Percentiles rank a stretch among this genome's conserved stretches.
These are phyloP conservation scores for Penicillium crystallinum DNA, from an alignment of 495 filamentous ascomycete genomes.

Conservation along the genomic window DNA sequence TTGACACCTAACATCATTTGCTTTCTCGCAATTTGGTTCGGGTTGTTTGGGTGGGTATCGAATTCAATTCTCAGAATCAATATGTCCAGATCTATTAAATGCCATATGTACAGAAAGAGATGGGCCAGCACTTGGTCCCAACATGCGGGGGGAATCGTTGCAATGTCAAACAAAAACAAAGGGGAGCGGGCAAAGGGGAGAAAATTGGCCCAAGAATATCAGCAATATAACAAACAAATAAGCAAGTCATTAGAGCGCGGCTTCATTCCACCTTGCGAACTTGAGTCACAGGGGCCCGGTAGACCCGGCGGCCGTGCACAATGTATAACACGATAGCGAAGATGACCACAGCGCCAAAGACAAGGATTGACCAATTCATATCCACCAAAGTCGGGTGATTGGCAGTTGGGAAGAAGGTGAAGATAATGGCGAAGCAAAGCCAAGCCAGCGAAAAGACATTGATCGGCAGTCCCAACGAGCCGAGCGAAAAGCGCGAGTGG, in stretches of 20 bases:
- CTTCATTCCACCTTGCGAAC: conserved; percentile 19
- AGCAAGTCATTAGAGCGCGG: not conserved
- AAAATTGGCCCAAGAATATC: not conserved
- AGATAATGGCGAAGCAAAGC: conserved; percentile 34
- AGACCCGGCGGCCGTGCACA: conserved; percentile 35
- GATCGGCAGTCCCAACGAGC: conserved; percentile 17
- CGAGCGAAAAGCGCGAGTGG: conserved; percentile 22
- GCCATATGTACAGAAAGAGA: conserved; percentile 2
- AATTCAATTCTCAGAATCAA: not conserved
- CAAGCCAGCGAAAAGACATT: conserved; percentile 23
- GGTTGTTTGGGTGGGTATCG: not conserved
- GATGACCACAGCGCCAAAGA: conserved; percentile 41
- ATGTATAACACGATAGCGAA: conserved; percentile 39
- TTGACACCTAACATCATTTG: too few relatives aligned
- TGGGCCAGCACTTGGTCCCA: conserved; percentile 4
- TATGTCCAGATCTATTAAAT: conserved; percentile 11
- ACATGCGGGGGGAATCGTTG: not conserved
- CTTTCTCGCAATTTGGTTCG: too few relatives aligned
- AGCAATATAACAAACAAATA: too few relatives aligned
- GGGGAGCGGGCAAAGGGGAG: too few relatives aligned
- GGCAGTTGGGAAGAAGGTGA: conserved; percentile 44
- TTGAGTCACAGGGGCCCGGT: conserved; percentile 36
- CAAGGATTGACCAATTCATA: conserved; percentile 43
- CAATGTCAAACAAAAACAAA: not conserved
- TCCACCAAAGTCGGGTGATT: conserved; percentile 23